These are phyloP conservation scores for Dillenia turbinata DNA, from an alignment of 164 flowering plant species.

Conservation along the genomic window DNA sequence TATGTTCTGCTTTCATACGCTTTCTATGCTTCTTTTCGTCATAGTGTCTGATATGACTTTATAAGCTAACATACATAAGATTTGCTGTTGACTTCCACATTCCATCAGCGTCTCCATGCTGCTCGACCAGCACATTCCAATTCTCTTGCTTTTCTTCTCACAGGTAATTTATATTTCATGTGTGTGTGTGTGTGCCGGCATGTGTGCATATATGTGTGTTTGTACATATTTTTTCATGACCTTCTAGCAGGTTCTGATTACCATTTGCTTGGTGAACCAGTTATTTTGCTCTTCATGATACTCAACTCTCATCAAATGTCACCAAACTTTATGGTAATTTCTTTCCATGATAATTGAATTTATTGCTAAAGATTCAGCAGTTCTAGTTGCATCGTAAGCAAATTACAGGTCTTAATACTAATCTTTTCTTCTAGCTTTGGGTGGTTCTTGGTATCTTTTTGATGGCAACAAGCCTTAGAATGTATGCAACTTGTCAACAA, in stretches of 20 bases:
- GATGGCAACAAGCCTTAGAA: constrained; percentile 85
- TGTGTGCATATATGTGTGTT: no score
- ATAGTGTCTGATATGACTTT: no score
- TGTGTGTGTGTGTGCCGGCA: no score
- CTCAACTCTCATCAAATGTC: constrained; percentile 93
- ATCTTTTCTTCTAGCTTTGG: constrained; percentile 66
- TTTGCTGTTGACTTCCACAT: constrained; percentile 1
- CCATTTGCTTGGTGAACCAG: constrained; percentile 25
- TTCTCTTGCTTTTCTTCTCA: constrained; percentile 78
- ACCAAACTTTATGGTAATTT: constrained; percentile 83
- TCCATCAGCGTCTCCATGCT: constrained; percentile 68
- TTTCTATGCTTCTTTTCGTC: no score
- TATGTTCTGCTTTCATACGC: constrained; percentile 14
- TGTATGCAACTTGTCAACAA: constrained; percentile 97
- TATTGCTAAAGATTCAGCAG: no score
- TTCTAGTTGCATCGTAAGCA: no score
- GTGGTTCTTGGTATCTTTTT: constrained; percentile 82
- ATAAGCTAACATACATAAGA: no score
- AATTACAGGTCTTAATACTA: no score
- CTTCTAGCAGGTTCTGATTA: no score
- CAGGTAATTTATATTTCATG: constrained; percentile 41
- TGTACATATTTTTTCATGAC: no score
- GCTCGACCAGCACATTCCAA: constrained; percentile 69
- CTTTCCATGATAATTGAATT: not conserved
- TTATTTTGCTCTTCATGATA: constrained; percentile 80